Evolutionary conservation across 1,139 yeast species (phyloP).

Genomic region (Protomyces arabidopsidicola): DNA sequence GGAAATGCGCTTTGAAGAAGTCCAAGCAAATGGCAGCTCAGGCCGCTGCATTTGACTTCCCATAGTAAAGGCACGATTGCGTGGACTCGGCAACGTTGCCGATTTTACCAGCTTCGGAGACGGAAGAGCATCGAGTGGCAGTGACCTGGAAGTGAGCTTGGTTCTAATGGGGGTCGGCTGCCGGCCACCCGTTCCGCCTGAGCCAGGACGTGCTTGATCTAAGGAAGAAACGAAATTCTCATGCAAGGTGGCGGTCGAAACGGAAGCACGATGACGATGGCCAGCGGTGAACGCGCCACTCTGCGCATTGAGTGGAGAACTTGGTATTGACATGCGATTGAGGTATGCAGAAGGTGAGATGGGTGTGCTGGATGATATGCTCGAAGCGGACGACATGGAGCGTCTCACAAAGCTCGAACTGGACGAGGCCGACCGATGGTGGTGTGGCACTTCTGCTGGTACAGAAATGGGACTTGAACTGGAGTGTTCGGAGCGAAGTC

Average conservation of each 20-base stretch:
- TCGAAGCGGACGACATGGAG: slow-evolving; percentile 30
- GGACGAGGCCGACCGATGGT: slow-evolving; percentile 30
- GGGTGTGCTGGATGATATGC: slow-evolving; percentile 29
- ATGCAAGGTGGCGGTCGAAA: not conserved
- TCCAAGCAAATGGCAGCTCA: slow-evolving; percentile 21
- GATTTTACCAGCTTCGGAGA: not conserved
- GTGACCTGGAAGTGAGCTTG: slow-evolving; percentile 5
- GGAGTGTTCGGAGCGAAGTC: slow-evolving; percentile 76
- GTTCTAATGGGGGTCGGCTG: slow-evolving; percentile 6
- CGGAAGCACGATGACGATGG: not conserved
- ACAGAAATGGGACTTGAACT: not conserved
- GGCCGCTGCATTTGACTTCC: slow-evolving; percentile 20
- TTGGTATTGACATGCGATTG: slow-evolving; percentile 26
- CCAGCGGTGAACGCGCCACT: not conserved
- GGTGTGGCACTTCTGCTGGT: slow-evolving; percentile 11
- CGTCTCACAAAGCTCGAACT: slow-evolving; percentile 25
- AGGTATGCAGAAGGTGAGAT: slow-evolving; percentile 31
- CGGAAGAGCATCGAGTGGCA: slow-evolving; percentile 28
- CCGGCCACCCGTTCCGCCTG: not conserved
- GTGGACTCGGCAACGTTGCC: slow-evolving; percentile 17
- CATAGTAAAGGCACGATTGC: slow-evolving; percentile 14
- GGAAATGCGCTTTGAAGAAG: slow-evolving; percentile 34
- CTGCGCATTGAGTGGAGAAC: slow-evolving; percentile 30
- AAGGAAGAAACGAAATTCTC: not conserved
- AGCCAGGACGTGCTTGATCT: not conserved